A percentile compares a stretch with the other conserved stretches of the same genome.
These are phyloP conservation scores for Clitoria ternatea DNA, from an alignment of 306 rosid species.

Conservation along the genomic window DNA sequence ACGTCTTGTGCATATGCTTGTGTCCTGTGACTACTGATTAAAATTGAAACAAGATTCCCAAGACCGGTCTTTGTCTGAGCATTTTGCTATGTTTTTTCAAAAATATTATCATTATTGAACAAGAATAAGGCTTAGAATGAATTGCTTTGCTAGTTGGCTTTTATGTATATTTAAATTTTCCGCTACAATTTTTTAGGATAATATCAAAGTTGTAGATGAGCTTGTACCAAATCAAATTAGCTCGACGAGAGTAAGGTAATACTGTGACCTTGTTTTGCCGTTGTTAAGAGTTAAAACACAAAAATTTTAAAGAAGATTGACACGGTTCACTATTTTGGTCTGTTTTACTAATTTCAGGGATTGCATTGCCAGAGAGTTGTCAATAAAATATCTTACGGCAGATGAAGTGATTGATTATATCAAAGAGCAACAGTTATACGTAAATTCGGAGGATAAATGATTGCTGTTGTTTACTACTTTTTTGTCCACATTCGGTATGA, in stretches of 20 bases:
- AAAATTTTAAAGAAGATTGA: not conserved
- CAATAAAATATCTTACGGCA: slow-evolving; percentile 66
- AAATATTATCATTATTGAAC: too few relatives aligned
- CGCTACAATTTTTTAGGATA: slow-evolving; percentile 39
- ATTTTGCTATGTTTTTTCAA: not conserved
- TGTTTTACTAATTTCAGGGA: slow-evolving; percentile 47
- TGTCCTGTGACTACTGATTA: too few relatives aligned
- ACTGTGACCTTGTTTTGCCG: not conserved
- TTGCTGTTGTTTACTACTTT: not conserved
- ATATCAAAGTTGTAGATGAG: slow-evolving; percentile 72
- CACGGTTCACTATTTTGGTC: not conserved
- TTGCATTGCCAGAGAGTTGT: slow-evolving; percentile 81
- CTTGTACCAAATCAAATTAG: slow-evolving; percentile 81
- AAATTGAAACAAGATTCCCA: not conserved
- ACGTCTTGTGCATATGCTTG: not conserved
- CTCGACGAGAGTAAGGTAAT: slow-evolving; percentile 78
- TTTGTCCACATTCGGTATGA: not conserved
- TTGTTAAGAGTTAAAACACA: not conserved
- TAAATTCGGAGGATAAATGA: slow-evolving; percentile 38
- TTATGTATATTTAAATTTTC: not conserved
- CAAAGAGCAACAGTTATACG: slow-evolving; percentile 43
- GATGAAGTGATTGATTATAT: slow-evolving; percentile 82
- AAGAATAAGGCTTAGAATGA: slow-evolving; percentile 6
- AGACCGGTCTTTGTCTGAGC: not conserved
- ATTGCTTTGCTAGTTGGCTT: slow-evolving; percentile 10